Percentiles rank a stretch among this genome's conserved stretches.
These are phyloP conservation scores for Mycena epipterygia DNA, from an alignment of 768 basidiomycete genomes.

Conservation along the genomic window DNA sequence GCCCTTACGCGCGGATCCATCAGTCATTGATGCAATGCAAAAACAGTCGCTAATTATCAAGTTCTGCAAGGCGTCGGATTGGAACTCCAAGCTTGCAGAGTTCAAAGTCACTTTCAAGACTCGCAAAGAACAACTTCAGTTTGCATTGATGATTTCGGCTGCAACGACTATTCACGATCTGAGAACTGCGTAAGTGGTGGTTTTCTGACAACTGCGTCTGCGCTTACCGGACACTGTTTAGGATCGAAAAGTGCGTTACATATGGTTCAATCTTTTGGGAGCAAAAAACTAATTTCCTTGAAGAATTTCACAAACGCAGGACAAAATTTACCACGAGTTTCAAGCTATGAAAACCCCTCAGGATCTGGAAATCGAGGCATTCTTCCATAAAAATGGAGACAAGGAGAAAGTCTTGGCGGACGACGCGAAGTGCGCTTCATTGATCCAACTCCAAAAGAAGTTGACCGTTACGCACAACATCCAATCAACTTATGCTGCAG, in stretches of 20 bases:
- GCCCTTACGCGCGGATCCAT: too few relatives aligned
- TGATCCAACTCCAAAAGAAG: neutral
- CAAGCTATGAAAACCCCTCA: neutral
- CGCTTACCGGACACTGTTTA: too few relatives aligned
- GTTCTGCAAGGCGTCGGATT: neutral
- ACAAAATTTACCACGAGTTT: neutral
- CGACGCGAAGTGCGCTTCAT: neutral
- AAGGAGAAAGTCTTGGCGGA: conserved; percentile 13
- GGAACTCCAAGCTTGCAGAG: neutral
- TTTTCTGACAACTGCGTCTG: too few relatives aligned
- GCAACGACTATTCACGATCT: neutral
- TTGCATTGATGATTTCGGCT: neutral
- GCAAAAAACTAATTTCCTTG: too few relatives aligned
- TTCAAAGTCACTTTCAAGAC: neutral
- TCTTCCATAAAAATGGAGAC: conserved; percentile 37
- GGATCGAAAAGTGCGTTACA: too few relatives aligned
- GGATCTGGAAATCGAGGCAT: neutral
- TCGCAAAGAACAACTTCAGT: neutral
- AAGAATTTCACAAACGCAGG: too few relatives aligned
- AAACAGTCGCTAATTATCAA: neutral
- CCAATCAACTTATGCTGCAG: too few relatives aligned
- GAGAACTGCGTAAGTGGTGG: neutral
- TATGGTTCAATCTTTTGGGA: too few relatives aligned
- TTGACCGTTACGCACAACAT: neutral
- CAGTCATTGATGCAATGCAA: neutral